Conservation (phyloP, 345 rosid species). For the Camelina hispida region DNA sequence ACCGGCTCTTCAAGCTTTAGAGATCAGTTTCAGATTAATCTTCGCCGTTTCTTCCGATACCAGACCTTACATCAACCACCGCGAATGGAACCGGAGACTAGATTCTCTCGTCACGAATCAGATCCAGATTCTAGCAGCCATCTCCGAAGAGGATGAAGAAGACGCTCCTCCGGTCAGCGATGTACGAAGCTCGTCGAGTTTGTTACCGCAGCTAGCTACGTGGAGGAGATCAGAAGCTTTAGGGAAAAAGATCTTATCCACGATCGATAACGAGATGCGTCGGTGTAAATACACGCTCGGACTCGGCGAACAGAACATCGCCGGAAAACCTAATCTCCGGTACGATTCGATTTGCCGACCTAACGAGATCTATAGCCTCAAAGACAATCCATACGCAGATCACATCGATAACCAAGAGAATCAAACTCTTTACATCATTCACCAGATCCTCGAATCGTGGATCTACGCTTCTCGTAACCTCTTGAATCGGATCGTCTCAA, state of each 20-base stretch:
- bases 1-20: constrained; percentile 81
- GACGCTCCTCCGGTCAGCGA: constrained; percentile 46
- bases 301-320: constrained; percentile 79
- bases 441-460: constrained; percentile 93
- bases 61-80: constrained; percentile 70
- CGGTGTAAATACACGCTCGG: constrained; percentile 79
- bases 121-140: constrained; percentile 65
- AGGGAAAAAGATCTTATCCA: constrained; percentile 63
- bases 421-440: constrained; percentile 61
- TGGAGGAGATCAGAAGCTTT: constrained; percentile 78
- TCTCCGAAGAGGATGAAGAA: constrained; percentile 46
- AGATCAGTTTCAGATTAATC: constrained; percentile 77
- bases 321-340: constrained; percentile 74
- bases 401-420: constrained; percentile 75
- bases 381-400: constrained; percentile 56
- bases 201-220: constrained; percentile 73
- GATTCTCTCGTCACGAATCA: constrained; percentile 74
- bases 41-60: constrained; percentile 68
- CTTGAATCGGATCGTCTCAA: constrained; percentile 51
- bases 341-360: constrained; percentile 89
- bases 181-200: constrained; percentile 69
- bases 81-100: constrained; percentile 74
- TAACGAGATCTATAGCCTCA: constrained; percentile 57
- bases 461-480: constrained; percentile 55
- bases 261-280: constrained; percentile 85